Percentiles rank a stretch among this genome's conserved stretches.
phyloP scores from a whole-genome alignment of 306 rosid species.

The Ochetophila trinervis region DNA sequence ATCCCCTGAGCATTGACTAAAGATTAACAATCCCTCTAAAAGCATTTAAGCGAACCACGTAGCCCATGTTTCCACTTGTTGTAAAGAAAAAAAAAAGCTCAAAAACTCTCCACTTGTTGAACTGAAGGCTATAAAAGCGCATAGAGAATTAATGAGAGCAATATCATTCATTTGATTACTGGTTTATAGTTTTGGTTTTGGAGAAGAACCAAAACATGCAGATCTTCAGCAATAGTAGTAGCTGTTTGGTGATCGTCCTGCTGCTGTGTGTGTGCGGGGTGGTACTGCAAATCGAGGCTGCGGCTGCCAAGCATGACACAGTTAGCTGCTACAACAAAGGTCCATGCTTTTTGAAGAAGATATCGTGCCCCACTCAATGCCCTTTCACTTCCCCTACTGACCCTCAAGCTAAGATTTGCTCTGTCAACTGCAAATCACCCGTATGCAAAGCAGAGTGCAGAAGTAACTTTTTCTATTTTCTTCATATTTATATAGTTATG shows the following conservation, averaged over 20 bases:
- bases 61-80: not conserved
- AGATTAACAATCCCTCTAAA: slow-evolving; percentile 6
- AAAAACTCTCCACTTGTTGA: slow-evolving; percentile 22
- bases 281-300: slow-evolving; percentile 30
- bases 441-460: slow-evolving; percentile 68
- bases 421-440: slow-evolving; percentile 63
- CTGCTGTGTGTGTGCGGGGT: slow-evolving; percentile 35
- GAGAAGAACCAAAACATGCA: slow-evolving; percentile 33
- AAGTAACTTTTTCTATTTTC: too few relatives aligned
- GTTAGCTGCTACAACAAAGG: slow-evolving; percentile 35
- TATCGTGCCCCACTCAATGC: slow-evolving; percentile 58
- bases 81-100: not conserved
- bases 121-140: slow-evolving; percentile 19
- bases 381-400: slow-evolving; percentile 46
- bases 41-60: not conserved
- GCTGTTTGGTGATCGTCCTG: slow-evolving; percentile 10
- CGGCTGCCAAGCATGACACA: not conserved
- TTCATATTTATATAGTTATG: too few relatives aligned
- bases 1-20: slow-evolving; percentile 33
- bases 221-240: slow-evolving; percentile 20
- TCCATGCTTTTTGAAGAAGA: slow-evolving; percentile 44
- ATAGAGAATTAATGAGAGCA: not conserved
- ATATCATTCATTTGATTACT: not conserved
- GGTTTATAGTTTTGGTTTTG: not conserved
- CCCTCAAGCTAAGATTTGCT: slow-evolving; percentile 65